Conservation (phyloP, 345 rosid species). For the Gossypium arboreum region DNA sequence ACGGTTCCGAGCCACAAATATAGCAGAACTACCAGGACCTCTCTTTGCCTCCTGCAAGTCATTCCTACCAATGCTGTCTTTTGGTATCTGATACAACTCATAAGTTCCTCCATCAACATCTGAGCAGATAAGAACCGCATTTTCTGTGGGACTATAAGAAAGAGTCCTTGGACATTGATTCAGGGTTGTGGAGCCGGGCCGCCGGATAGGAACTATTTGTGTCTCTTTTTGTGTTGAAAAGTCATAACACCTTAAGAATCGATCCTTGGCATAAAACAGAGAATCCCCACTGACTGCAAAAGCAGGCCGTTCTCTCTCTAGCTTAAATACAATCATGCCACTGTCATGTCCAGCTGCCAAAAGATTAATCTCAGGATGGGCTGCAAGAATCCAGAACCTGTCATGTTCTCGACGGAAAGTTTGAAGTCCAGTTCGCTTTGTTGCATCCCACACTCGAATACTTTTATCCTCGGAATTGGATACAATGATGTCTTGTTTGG, state of each 20-base stretch:
- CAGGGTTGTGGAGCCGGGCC: constrained; percentile 70
- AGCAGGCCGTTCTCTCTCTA: constrained; percentile 97
- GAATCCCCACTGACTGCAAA: constrained; percentile 79
- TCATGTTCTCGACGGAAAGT: constrained; percentile 97
- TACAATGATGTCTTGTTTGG: constrained; percentile 92
- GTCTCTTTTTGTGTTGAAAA: constrained; percentile 73
- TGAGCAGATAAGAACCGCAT: constrained; percentile 80
- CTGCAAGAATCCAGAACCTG: constrained; percentile 89
- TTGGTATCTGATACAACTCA: constrained; percentile 78
- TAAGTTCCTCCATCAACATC: constrained; percentile 93
- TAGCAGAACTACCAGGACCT: constrained; percentile 77
- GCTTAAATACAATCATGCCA: constrained; percentile 95
- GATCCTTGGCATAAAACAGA: constrained; percentile 73
- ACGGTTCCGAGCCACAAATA: constrained; percentile 75
- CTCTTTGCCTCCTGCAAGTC: constrained; percentile 88
- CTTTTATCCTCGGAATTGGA: constrained; percentile 97
- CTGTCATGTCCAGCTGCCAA: constrained; percentile 98
- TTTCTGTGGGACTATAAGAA: constrained; percentile 91
- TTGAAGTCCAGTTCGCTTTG: constrained; percentile 85
- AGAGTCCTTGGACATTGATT: constrained; percentile 90
- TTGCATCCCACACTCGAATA: constrained; percentile 96
- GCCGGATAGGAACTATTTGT: constrained; percentile 75
- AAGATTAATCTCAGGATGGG: constrained; percentile 94
- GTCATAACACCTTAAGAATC: constrained; percentile 70
- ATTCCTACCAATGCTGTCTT: constrained; percentile 66